Base-by-base conservation (phyloP, 225 moss, liverwort and hornwort genomes). In the Marchantia polymorpha region DNA sequence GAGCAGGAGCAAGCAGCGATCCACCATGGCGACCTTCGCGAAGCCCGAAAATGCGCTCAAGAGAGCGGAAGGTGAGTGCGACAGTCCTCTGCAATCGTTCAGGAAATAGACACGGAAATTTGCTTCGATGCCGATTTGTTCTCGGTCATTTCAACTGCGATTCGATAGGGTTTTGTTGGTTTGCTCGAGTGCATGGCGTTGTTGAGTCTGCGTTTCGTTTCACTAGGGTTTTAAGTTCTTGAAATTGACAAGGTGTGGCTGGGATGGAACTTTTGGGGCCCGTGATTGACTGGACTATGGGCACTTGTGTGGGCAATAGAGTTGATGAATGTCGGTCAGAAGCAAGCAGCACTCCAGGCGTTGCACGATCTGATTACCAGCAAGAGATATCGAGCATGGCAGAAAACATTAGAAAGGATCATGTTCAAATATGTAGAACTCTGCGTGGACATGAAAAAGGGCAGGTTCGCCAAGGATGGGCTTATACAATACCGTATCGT, bases 351-450 rank as follows among this genome's bases (percentile, higher is more conserved):
- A 29, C 83, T 96, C 73, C 96, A 96, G 81, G 94, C 96, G 23
- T 88, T 96, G 47, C 96, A 96, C 81, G 96, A 96, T 86, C 85
- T 96, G 78, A 96, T 96, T 73, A 96, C 94, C 15, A 94, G 94
- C 84, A 96, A 96, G 84, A 89, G 96, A 80, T 94, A 96, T 82
- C 86, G 96, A 81, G 91, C 92, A 89, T 96, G 96, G 96, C 96
- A 96, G 87, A 96, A 96, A 79, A 91, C 96, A 14, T 86, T 96
- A 1, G 94, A 96, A 83, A 92, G 87, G 86, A 94, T 96, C 27
- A 96, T 96, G 96, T 94, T 96, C 94, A 96, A 96, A 85, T 96
- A 96, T 50, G 96, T 96, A 78, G 96, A 96, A 81, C 89, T 96
- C 0, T 96, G 94, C 72, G 96, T 94, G 88, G 96, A 96, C 78